phyloP scores from a whole-genome alignment of 768 basidiomycete species.

The Dendrothele bispora region DNA sequence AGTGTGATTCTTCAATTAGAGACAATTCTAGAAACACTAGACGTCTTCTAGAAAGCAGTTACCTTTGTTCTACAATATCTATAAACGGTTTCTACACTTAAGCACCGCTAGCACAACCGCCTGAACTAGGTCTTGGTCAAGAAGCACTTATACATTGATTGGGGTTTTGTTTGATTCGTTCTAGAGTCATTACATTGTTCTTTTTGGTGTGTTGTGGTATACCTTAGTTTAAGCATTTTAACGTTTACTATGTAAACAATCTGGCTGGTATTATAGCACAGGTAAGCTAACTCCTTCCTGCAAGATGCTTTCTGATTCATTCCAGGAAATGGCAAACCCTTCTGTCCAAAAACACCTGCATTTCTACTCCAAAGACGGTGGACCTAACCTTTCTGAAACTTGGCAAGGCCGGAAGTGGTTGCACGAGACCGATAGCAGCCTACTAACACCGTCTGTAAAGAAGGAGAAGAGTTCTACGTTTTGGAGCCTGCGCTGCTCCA shows the following conservation, averaged over 20 bases:
- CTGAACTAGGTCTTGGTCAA: too few relatives aligned
- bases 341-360: slow-evolving; percentile 25
- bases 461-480: slow-evolving; percentile 24
- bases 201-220: too few relatives aligned
- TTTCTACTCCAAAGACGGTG: slow-evolving; percentile 34
- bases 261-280: slow-evolving; percentile 28
- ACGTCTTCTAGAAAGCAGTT: too few relatives aligned
- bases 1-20: too few relatives aligned
- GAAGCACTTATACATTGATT: too few relatives aligned
- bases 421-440: slow-evolving; percentile 18
- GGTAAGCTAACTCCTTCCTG: background rate
- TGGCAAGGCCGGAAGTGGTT: slow-evolving; percentile 27
- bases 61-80: too few relatives aligned
- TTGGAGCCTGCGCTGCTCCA: slow-evolving; percentile 25
- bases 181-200: too few relatives aligned
- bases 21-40: too few relatives aligned
- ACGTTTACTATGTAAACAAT: slow-evolving; percentile 18
- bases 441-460: slow-evolving; percentile 27
- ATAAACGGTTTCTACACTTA: too few relatives aligned
- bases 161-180: too few relatives aligned
- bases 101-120: too few relatives aligned
- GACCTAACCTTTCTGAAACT: slow-evolving; percentile 17
- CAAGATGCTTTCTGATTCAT: background rate
- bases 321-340: slow-evolving; percentile 37
- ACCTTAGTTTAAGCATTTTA: too few relatives aligned